Evolutionary conservation across 2,329 filamentous ascomycete genomes (phyloP).

Genomic region (Hypomyces rosellus): DNA sequence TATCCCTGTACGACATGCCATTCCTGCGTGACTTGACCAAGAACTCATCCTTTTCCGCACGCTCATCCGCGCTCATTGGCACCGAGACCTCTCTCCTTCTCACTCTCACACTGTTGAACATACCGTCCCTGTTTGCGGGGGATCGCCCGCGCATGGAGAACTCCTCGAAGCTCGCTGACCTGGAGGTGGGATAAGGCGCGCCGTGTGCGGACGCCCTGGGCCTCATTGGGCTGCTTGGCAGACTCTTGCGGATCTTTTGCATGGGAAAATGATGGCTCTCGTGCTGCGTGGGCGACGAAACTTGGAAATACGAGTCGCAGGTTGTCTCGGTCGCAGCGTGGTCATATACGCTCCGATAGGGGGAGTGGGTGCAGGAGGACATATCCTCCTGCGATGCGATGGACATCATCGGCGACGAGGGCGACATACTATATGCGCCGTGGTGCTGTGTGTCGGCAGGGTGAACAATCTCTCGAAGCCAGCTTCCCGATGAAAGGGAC

Average conservation of each 20-base stretch:
- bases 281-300: neutral
- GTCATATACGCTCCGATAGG: too few species aligned
- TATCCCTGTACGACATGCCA: conserved; percentile 61
- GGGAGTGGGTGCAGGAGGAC: neutral
- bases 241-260: neutral
- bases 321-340: too few species aligned
- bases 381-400: neutral
- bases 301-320: too few species aligned
- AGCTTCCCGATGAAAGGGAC: too few species aligned
- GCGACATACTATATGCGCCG: neutral
- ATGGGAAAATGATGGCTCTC: neutral
- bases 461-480: too few species aligned
- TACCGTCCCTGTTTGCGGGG: neutral
- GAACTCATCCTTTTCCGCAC: conserved; percentile 31
- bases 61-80: neutral
- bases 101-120: neutral
- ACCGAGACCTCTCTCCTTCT: neutral
- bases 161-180: neutral
- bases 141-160: neutral
- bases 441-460: neutral
- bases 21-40: conserved; percentile 47
- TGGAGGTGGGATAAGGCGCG: neutral
- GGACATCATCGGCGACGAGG: neutral
- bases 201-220: too few species aligned
- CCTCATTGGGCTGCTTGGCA: neutral